Evolutionary conservation across 306 rosid species (phyloP), one percentile per base, ranked within the genome.

Genomic region (Psophocarpus tetragonolobus): DNA sequence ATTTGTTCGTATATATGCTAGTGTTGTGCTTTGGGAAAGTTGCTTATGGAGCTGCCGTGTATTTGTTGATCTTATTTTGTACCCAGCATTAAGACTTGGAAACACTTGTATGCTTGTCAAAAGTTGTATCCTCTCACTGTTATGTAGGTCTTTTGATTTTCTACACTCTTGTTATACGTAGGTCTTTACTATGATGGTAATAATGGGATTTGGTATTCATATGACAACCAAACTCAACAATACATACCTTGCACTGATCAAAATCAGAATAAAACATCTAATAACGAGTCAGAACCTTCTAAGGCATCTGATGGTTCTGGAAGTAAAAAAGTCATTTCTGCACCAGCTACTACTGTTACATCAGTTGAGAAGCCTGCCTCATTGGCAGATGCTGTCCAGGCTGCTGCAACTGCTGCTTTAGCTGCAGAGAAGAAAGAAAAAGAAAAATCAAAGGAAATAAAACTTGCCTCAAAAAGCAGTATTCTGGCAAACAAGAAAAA

Each of bases 361-460:
- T 73, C 90, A 20, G 81, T 61, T 67, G 98, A 93, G 85, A 93
- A 83, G 87, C 88, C 93, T 14, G 84, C 95, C 53, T 92, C 97
- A 1, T 77, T 95, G 88, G 93, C 97, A n/a, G 97, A 95, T 78
- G 97, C 90, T 5, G 96, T 92, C 68, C 96, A 87, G 85, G 97
- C 98, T 83, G 98, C 97, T 20, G 97, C 97, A 63, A 69, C 93
- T 30, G 97, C 97, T 62, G 98, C 98, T 42, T 85, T 89, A 80
- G 97, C 98, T 81, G 97, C 98, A 14, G 98, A 95, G 86, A 95
- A 89, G 90, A 92, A 85, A 82, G 98, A 94, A 78, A 94, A 89
- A 68, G 98, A 95, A 82, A 95, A 73, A 86, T 68, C 79, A 26
- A 95, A 92, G 85, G 98, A 95, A 88, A 92, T 95, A 57, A 95